A percentile compares a stretch with the other conserved stretches of the same genome.
phyloP scores from a whole-genome alignment of 2,329 filamentous ascomycete species.

The Talaromyces amestolkiae region DNA sequence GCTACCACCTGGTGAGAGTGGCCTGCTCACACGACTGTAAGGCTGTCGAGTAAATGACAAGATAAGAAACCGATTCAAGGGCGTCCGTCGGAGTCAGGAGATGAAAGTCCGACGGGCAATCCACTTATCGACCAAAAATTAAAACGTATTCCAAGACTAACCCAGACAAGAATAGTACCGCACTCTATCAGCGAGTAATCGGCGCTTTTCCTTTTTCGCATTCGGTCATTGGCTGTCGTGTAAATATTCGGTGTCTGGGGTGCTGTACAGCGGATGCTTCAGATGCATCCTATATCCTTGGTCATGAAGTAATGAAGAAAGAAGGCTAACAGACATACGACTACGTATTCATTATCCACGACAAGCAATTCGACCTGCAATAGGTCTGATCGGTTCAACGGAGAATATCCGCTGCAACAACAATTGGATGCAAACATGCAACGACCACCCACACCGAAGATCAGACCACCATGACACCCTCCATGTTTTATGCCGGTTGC shows the following conservation, averaged over 20 bases:
- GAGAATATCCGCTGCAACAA: background rate
- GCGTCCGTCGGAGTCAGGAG: background rate
- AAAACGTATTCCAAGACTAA: background rate
- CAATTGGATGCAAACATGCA: constrained; percentile 3
- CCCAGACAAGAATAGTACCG: background rate
- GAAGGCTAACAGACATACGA: background rate
- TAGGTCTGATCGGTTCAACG: background rate
- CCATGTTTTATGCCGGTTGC: background rate
- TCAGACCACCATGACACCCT: constrained; percentile 6
- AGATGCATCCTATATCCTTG: background rate
- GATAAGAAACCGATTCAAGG: background rate
- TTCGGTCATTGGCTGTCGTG: background rate
- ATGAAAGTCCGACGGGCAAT: background rate
- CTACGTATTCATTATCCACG: background rate
- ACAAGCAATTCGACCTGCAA: background rate
- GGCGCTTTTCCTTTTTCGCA: background rate
- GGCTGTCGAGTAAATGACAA: background rate
- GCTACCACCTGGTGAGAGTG: background rate
- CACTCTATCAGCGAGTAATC: background rate
- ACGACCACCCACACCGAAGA: background rate
- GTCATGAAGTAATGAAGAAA: background rate
- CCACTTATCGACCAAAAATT: background rate
- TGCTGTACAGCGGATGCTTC: background rate
- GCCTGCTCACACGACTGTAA: background rate
- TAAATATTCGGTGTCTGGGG: background rate